Conservation (phyloP, 1,284 basidiomycete genomes). For the Cutaneotrichosporon dermatis region DNA sequence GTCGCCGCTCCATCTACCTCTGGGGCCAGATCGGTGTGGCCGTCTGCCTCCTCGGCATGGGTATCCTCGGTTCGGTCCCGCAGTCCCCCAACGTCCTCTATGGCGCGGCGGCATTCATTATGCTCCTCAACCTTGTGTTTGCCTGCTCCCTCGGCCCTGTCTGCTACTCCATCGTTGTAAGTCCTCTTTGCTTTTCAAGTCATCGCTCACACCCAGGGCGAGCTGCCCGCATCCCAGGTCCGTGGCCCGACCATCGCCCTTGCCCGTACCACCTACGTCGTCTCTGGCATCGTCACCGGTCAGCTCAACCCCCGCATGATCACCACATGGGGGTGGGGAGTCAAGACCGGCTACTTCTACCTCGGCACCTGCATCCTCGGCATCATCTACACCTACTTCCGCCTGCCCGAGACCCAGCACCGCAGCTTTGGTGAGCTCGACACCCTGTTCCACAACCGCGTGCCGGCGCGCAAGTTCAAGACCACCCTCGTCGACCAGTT, state of each 20-base stretch:
- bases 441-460: conserved; percentile 35
- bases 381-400: conserved; percentile 14
- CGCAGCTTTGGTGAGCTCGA: conserved; percentile 37
- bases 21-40: conserved; percentile 14
- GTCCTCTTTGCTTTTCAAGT: too few relatives aligned
- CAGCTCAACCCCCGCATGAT: conserved; percentile 50
- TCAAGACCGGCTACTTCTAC: conserved; percentile 16
- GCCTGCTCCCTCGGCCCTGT: conserved; percentile 31
- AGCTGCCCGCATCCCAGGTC: conserved; percentile 20
- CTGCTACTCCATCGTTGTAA: conserved; percentile 18
- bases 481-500: background rate
- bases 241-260: conserved; percentile 52
- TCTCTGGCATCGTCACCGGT: conserved; percentile 41
- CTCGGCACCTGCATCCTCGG: conserved; percentile 5
- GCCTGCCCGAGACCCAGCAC: conserved; percentile 25
- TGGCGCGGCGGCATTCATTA: conserved; percentile 28
- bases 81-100: background rate
- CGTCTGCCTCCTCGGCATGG: conserved; percentile 5
- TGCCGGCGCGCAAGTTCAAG: conserved; percentile 38
- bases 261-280: conserved; percentile 48
- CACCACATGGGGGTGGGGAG: conserved; percentile 16
- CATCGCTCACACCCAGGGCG: background rate
- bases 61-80: conserved; percentile 1
- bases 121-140: conserved; percentile 29
- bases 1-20: conserved; percentile 51